Conservation (phyloP, 257 asterid genomes). For the Echium plantagineum region DNA sequence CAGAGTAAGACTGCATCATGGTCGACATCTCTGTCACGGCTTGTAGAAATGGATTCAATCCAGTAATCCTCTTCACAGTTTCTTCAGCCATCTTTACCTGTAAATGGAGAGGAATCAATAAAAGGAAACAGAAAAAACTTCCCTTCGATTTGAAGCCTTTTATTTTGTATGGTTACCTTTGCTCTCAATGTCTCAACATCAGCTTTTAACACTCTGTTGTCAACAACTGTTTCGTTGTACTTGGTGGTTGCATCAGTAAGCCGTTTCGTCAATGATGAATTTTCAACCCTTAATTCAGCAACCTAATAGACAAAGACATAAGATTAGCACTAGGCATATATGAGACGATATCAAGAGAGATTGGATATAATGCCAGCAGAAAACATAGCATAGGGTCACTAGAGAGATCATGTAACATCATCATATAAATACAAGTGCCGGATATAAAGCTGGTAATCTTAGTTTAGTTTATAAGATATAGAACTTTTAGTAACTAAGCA, state of each 20-base stretch:
- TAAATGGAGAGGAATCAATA: constrained; percentile 3
- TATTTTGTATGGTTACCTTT: constrained; percentile 35
- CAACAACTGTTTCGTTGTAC: constrained; percentile 88
- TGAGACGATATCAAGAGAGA: neutral
- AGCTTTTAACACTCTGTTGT: constrained; percentile 90
- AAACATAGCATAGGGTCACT: no score
- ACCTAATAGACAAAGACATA: constrained; percentile 36
- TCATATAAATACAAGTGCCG: no score
- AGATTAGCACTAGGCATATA: constrained; percentile 7
- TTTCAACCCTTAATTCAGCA: constrained; percentile 65
- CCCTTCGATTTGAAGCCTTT: neutral
- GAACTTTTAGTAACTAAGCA: neutral
- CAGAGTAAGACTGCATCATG: constrained; percentile 45
- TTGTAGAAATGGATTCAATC: constrained; percentile 69
- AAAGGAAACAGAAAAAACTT: no score
- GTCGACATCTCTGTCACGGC: constrained; percentile 71
- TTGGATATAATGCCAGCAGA: no score
- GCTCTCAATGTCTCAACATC: constrained; percentile 93
- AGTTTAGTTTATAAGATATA: no score
- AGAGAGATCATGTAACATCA: no score
- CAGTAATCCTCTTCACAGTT: constrained; percentile 79
- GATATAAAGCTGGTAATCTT: no score
- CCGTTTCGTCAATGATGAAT: constrained; percentile 67
- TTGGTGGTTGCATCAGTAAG: constrained; percentile 70
- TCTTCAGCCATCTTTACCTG: constrained; percentile 98